Evolutionary conservation across 2,329 filamentous ascomycete genomes (phyloP), one percentile per base, ranked within the genome.

Genomic region (Tolypocladium cylindrosporum): DNA sequence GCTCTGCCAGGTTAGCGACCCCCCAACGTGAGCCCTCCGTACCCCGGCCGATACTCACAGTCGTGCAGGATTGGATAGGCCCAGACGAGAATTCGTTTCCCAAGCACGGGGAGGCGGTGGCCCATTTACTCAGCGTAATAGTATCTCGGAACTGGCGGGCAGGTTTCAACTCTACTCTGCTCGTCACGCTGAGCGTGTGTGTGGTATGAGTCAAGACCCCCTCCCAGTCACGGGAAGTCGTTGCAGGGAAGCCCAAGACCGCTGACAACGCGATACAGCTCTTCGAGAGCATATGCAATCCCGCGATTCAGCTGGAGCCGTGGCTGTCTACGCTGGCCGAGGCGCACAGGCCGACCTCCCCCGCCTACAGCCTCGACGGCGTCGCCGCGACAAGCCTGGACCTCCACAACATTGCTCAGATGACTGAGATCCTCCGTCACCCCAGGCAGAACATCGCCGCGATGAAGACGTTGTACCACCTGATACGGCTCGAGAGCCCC

Each of bases 21-120:
- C 37, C 37, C 34, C 24, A 13, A 4, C 10, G 2, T 40, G 37
- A 39, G 16, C 13, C 37, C 37, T 37, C 37, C 13, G 6, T 2
- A 14, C 37, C 24, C 36, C 13, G 16, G 4, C 39, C 54, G 39
- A 59, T 60, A 52, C 40, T 19, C 10, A 54, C 52, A 4, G 4
- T 10, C 21, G 7, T 9, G 0, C 21, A 69, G 71, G 67, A 66
- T 1, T 74, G 72, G 71, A 61, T 71, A 1, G 66, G 65, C 1
- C 63, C 63, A 8, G 60, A 66, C 5, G 64, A 65, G 4, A 62
- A 69, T 19, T 57, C 63, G 1, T 58, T 55, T 2, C 62, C 66
- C 10, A 67, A 62, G 13, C 72, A 74, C 31, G 69, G 68, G 0
- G 66, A 70, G 42, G 71, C 68, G 0, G 62, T 74, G 31, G 66